Base-by-base conservation (phyloP, 2,329 filamentous ascomycete genomes). In the Gnomoniopsis smithogilvyi region DNA sequence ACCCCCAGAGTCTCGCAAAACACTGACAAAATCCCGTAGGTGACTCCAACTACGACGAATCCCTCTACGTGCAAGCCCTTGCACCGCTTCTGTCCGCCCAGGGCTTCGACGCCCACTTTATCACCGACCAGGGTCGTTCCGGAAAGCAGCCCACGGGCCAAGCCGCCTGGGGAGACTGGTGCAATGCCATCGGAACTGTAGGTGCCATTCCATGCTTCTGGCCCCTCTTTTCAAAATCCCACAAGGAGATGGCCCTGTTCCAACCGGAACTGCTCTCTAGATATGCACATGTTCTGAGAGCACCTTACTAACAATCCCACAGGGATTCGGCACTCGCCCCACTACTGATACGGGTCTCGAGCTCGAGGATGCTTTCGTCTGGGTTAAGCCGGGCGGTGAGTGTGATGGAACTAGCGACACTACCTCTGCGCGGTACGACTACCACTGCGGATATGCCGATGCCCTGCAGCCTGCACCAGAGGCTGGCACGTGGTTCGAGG, bases 401-500 rank as follows among this genome's bases (percentile, higher is more conserved):
- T 89, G 75, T 48, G 78, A 80, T 63, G 78, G 77, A 63, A 80
- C 78, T 41, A 80, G 76, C 38, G 72, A 83, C 66, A 75, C 73
- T 43, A 72, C 66, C 36, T 77, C 83, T 11, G 63, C 72, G 21
- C 79, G 80, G 54, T 86, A 82, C 68, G 82, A 85, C 71, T 64
- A 59, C 52, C 74, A 81, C 71, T 84, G 81, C 62, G 83, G 84
- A 30, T 72, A 76, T 10, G 63, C 72, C 1, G 79, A 81, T 64
- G 73, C 86, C 1, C 73, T 89, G 45, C 70, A 83, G 70, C 87
- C 87, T 2, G 86, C 88, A 1, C 88, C 88, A 33, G 85, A 91
- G 72, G 87, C 88, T 11, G 88, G 88, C 33, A 74, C 78, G 10
- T 91, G 87, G 87, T 88, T 88, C 72, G 73, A 85, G 71, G 80